Base-by-base conservation (phyloP, 78 protist species). In the Planoprotostelium fungivorum region DNA sequence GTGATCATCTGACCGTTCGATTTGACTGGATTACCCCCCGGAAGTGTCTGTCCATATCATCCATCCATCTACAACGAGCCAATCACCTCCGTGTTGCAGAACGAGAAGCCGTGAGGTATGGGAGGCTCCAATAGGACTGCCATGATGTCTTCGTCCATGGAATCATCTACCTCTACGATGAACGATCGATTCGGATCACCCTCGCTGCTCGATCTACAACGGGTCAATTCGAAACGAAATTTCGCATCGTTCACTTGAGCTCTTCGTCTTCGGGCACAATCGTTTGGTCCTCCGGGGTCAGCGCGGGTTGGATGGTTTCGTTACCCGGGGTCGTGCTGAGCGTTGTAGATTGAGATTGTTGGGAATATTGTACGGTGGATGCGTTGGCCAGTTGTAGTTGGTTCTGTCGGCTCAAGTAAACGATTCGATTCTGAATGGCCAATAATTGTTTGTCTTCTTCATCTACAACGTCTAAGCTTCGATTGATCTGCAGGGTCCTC, bases 121-220 rank as follows among this genome's bases (percentile, higher is more conserved):
- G 88, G 90, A 28, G 91, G 92, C 85, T 91, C 94, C 28, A 94
- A 36, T 1, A 91, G 87, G 34, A 90, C 91, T 38, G 90, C 90
- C 87, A 91, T 63, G 37, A 91, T 94, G 83, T 94, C 96, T 35
- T 89, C 96, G 83, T 94, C 96, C 63, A 87, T 39, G 84, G 90
- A 90, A 73, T 94, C 96, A 73, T 94, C 96, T 5, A 94, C 84
- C 37, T 91, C 96, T 0, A 94, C 92, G 34, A 94, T 87, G 28
- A 91, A 94, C 10, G 94, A 87, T 36, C n/a, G 63, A 28, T 10
- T 88, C 0, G 92, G 28, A n/a, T 88, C 94, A 36, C 84, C 87
- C 73, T 51, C 73, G 5, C 5, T 51, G n/a, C n/a, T n/a, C n/a
- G n/a, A n/a, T n/a, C n/a, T n/a, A n/a, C n/a, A n/a, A n/a, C n/a